Evolutionary conservation across 441 rosid species (phyloP).

Genomic region (Oxalis stricta): DNA sequence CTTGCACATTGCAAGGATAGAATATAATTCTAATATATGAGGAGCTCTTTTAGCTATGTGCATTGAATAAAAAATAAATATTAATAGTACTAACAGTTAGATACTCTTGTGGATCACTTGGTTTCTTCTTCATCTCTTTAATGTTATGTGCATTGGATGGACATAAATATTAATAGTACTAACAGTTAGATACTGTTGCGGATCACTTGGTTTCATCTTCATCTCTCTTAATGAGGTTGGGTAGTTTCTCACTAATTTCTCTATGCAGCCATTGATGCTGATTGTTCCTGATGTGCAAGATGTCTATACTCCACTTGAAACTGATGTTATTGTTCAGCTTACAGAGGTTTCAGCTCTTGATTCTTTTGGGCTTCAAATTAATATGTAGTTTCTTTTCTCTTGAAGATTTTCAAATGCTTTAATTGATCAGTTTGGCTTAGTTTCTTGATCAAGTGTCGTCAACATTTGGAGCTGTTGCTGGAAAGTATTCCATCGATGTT

Average conservation of each 20-base stretch:
- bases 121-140: no score
- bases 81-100: background rate
- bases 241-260: background rate
- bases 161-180: background rate
- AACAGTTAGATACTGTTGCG: background rate
- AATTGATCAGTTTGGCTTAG: constrained; percentile 6
- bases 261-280: constrained; percentile 60
- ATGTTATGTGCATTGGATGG: background rate
- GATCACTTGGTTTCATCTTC: background rate
- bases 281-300: constrained; percentile 57
- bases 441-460: constrained; percentile 61
- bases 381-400: background rate
- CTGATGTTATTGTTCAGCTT: constrained; percentile 59
- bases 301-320: constrained; percentile 49
- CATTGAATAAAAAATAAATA: background rate
- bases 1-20: background rate
- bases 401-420: background rate
- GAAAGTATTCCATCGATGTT: constrained; percentile 95
- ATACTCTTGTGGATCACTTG: background rate
- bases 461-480: constrained; percentile 84
- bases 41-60: background rate
- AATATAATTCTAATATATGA: no score
- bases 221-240: background rate
- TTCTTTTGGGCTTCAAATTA: constrained; percentile 3
- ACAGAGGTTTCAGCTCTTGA: constrained; percentile 61